Evolutionary conservation across 1,139 yeast species (phyloP).

Genomic region (Lodderomyces orthopsilosis): DNA sequence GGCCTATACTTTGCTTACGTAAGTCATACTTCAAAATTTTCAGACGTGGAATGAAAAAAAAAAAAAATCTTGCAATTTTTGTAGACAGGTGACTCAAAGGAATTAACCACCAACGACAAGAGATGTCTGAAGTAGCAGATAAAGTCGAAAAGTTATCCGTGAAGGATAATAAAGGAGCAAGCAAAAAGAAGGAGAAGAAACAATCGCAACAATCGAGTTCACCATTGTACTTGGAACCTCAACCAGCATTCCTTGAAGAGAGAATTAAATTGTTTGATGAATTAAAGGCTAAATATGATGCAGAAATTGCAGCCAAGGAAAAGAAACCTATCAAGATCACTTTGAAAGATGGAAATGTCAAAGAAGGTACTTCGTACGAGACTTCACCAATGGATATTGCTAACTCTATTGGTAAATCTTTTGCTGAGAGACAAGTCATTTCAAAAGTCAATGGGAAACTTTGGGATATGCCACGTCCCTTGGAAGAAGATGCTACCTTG

Average conservation of each 20-base stretch:
- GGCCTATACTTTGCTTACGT: background rate
- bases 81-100: background rate
- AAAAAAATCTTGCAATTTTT: slow-evolving; percentile 1
- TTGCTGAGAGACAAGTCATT: slow-evolving; percentile 79
- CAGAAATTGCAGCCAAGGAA: slow-evolving; percentile 59
- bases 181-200: slow-evolving; percentile 2
- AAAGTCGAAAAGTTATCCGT: slow-evolving; percentile 8
- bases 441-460: slow-evolving; percentile 83
- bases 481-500: slow-evolving; percentile 68
- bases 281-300: slow-evolving; percentile 76
- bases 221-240: slow-evolving; percentile 60
- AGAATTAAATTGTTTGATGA: slow-evolving; percentile 79
- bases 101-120: background rate
- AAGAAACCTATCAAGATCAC: slow-evolving; percentile 68
- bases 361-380: slow-evolving; percentile 82
- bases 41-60: background rate
- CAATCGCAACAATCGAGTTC: background rate
- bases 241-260: slow-evolving; percentile 77
- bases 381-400: slow-evolving; percentile 91
- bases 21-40: background rate
- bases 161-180: slow-evolving; percentile 5
- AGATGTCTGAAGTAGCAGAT: slow-evolving; percentile 8
- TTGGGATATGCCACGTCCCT: slow-evolving; percentile 96
- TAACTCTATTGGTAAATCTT: slow-evolving; percentile 77
- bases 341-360: slow-evolving; percentile 79